Percentiles rank a stretch among this genome's conserved stretches.
Conservation (phyloP, 1,284 basidiomycete genomes). For the Marasmius oreades region DNA sequence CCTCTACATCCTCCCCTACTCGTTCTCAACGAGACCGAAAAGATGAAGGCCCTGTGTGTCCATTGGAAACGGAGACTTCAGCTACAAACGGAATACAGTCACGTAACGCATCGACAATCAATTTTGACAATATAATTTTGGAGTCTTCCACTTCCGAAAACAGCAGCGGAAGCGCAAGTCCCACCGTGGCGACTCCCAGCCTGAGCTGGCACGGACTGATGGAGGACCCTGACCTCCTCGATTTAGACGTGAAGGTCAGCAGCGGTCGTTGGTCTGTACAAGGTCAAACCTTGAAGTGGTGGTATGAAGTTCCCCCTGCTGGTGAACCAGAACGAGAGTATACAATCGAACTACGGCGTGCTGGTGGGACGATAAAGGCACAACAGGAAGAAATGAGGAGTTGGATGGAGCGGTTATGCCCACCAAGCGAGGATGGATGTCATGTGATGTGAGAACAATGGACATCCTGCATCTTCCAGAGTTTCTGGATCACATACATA, state of each 20-base stretch:
- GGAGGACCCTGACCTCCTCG: slow-evolving; percentile 27
- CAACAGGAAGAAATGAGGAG: slow-evolving; percentile 5
- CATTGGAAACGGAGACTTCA: not conserved
- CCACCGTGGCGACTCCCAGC: slow-evolving; percentile 1
- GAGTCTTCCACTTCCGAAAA: not conserved
- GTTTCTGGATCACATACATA: not conserved
- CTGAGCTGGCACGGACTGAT: slow-evolving; percentile 7
- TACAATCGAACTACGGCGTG: slow-evolving; percentile 62
- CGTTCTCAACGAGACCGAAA: not conserved
- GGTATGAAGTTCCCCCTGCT: slow-evolving; percentile 64
- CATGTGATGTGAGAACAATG: slow-evolving; percentile 9
- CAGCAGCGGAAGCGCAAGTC: not conserved
- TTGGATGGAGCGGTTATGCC: slow-evolving; percentile 13
- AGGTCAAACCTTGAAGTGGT: slow-evolving; percentile 82
- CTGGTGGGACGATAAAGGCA: slow-evolving; percentile 56
- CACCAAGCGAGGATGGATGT: slow-evolving; percentile 5
- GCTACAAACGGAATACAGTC: slow-evolving; percentile 7
- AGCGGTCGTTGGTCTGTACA: slow-evolving; percentile 66
- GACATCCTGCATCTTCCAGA: not conserved
- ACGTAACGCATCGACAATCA: slow-evolving; percentile 21
- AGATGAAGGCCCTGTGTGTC: not conserved
- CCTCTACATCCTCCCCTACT: not conserved
- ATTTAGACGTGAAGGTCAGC: slow-evolving; percentile 51
- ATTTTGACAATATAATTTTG: slow-evolving; percentile 14
- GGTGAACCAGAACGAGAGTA: slow-evolving; percentile 50